These are phyloP conservation scores for Ogataea salicorniae DNA, from an alignment of 805 yeast species.

Conservation along the genomic window DNA sequence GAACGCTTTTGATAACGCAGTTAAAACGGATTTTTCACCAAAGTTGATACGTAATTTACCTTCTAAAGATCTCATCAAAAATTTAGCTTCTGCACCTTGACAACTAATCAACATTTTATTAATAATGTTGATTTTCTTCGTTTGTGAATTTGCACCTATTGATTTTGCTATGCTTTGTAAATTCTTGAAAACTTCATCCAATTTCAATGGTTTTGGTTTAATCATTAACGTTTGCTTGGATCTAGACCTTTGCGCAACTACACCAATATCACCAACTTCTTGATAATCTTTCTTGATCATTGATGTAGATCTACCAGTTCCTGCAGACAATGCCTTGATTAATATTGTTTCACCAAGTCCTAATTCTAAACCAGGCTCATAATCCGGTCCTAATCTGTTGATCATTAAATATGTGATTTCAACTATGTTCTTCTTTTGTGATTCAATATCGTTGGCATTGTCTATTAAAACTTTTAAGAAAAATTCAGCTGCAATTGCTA, in stretches of 20 bases:
- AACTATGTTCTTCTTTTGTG: constrained; percentile 39
- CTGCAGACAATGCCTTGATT: constrained; percentile 82
- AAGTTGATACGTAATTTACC: constrained; percentile 90
- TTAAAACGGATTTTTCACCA: constrained; percentile 88
- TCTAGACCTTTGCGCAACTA: constrained; percentile 80
- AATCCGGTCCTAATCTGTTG: constrained; percentile 90
- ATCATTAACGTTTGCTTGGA: constrained; percentile 89
- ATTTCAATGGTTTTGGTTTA: constrained; percentile 77
- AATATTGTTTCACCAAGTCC: constrained; percentile 90
- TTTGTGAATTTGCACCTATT: constrained; percentile 79
- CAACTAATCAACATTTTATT: constrained; percentile 83
- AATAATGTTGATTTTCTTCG: constrained; percentile 69
- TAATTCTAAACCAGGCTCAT: constrained; percentile 80
- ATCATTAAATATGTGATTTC: constrained; percentile 79
- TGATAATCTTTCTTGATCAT: constrained; percentile 72
- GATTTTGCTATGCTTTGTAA: constrained; percentile 72
- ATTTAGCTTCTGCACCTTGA: constrained; percentile 83
- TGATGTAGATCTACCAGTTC: constrained; percentile 75
- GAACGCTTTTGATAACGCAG: constrained; percentile 80
- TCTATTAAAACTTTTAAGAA: constrained; percentile 55
- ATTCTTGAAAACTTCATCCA: constrained; percentile 65
- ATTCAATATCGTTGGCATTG: background rate
- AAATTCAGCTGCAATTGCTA: constrained; percentile 68
- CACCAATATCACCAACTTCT: constrained; percentile 84
- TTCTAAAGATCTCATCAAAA: constrained; percentile 81